Evolutionary conservation across 2,329 filamentous ascomycete species (phyloP).

Genomic region (Pezicula neosporulosa): DNA sequence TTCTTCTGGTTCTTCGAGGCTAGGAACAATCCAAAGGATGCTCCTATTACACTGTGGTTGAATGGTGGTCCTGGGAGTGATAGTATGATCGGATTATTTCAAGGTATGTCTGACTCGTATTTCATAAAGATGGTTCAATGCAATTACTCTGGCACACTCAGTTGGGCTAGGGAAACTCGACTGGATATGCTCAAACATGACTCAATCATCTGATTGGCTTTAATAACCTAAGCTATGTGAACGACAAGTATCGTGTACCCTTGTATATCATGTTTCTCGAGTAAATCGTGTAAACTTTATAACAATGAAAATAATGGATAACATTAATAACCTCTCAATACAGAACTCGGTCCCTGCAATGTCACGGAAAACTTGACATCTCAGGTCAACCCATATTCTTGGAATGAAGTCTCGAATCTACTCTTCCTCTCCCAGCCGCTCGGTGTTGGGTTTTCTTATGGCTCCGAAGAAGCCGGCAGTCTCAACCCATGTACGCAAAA

Average conservation of each 20-base stretch:
- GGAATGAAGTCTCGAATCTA: constrained; percentile 55
- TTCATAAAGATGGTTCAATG: too few species aligned
- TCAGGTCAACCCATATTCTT: constrained; percentile 53
- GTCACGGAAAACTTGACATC: constrained; percentile 27
- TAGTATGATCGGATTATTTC: constrained; percentile 52
- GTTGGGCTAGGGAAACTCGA: too few species aligned
- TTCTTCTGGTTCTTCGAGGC: constrained; percentile 50
- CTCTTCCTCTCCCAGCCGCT: constrained; percentile 55
- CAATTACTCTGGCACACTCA: too few species aligned
- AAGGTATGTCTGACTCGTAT: constrained; percentile 10
- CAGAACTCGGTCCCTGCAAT: constrained; percentile 37
- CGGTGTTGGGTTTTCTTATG: constrained; percentile 65
- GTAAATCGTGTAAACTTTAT: too few species aligned
- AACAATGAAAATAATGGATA: too few species aligned
- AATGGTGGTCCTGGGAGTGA: constrained; percentile 50
- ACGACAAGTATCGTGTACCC: too few species aligned
- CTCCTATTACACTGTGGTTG: constrained; percentile 48
- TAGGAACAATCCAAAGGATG: constrained; percentile 39
- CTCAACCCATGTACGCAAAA: constrained; percentile 15
- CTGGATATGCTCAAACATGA: too few species aligned
- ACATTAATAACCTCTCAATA: too few species aligned
- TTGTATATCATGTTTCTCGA: too few species aligned
- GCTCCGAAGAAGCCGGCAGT: constrained; percentile 29
- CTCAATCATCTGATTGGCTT: too few species aligned
- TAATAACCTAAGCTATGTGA: too few species aligned